Evolutionary conservation across 2,329 filamentous ascomycete species (phyloP), one percentile per base, ranked within the genome.

Genomic region (Talaromyces verruculosus): DNA sequence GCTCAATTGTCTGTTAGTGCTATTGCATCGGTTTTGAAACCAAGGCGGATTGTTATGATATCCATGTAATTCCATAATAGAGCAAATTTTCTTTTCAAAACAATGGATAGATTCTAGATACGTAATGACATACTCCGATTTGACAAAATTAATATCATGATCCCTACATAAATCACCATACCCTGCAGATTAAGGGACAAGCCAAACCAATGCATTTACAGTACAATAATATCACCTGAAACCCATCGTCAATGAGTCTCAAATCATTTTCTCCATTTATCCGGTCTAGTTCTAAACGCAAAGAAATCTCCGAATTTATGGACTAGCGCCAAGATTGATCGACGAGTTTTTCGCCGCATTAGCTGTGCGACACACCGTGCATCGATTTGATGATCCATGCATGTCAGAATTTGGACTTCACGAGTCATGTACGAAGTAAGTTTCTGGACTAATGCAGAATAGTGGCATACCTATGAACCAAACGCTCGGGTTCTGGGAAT

Each of bases 271-370:
- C 41, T 19, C n/a, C 17, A 45, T 45, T 8, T 19, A 49, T 8
- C 25, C 25, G 25, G 25, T 15, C 22, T 51, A 51, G 22, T 25
- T 13, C 13, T 10, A 51, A 28, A 51, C 11, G 1, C 19, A 17
- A 28, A 28, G 2, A 53, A 30, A 33, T n/a, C 28, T 53, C 49
- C 28, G 28, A 5, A 53, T 4, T n/a, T 3, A 10, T 30, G 2
- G 49, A n/a, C 49, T 17, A 15, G 22, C 49, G 49, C 49, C 49
- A 53, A 53, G 49, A 33, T 30, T n/a, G 49, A 53, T 53, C 49
- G 28, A 30, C 28, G 13, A 53, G 22, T 17, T 51, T 53, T 53
- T 5, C 15, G 7, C 28, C 7, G 49, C 49, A 53, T 53, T 53
- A 53, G 49, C 8, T 11, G 28, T 30, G 33, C 8, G 53, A 55